These are phyloP conservation scores for Agaricus bisporus DNA, from an alignment of 768 basidiomycete species.

Conservation along the genomic window DNA sequence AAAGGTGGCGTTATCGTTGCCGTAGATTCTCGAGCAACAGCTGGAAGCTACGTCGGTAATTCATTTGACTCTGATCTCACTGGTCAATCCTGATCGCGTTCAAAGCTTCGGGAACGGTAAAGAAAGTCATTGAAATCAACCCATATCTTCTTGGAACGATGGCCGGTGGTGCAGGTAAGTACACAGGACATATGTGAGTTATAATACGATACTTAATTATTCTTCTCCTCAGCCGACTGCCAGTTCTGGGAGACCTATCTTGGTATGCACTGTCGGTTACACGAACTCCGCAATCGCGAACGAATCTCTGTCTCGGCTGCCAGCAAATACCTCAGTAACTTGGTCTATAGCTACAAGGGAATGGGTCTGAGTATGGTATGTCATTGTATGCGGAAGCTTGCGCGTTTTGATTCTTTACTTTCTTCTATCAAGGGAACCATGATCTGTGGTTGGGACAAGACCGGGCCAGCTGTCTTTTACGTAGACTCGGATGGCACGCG, in stretches of 20 bases:
- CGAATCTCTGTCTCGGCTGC: conserved; percentile 99
- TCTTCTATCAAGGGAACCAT: conserved; percentile 74
- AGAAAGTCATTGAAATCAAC: conserved; percentile 99
- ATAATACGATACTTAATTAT: background rate
- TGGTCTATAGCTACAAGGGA: conserved; percentile 97
- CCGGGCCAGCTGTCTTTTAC: conserved; percentile 95
- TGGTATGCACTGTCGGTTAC: conserved; percentile 93
- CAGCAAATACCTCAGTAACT: conserved; percentile 94
- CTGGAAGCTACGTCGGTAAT: conserved; percentile 93
- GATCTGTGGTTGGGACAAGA: conserved; percentile 99
- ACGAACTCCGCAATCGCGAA: conserved; percentile 94
- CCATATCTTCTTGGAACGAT: conserved; percentile 98
- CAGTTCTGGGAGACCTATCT: conserved; percentile 99
- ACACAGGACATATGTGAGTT: background rate
- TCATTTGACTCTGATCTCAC: conserved; percentile 6
- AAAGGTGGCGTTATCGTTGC: conserved; percentile 98
- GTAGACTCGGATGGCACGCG: conserved; percentile 97
- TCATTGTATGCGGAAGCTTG: background rate
- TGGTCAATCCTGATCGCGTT: background rate
- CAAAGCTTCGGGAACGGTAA: conserved; percentile 91
- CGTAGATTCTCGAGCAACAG: conserved; percentile 97
- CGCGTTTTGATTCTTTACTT: background rate
- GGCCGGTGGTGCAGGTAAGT: conserved; percentile 95
- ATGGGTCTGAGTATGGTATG: conserved; percentile 99
- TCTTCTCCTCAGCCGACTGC: conserved; percentile 64